Conservation (phyloP, 352 stramenopile species). For the Blastocystis sp. region DNA sequence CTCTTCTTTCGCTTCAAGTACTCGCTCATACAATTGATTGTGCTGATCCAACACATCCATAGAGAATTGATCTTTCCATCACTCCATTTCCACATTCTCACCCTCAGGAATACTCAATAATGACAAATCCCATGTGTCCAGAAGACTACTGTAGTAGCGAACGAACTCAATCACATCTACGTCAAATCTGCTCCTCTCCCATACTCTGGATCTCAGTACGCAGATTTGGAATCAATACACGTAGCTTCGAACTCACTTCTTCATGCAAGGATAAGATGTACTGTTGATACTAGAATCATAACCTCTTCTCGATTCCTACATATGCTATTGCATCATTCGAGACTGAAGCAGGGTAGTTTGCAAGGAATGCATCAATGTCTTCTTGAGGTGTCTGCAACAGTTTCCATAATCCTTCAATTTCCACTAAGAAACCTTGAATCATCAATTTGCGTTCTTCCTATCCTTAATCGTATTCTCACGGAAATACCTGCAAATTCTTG, state of each 20-base stretch:
- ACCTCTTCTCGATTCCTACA: not conserved
- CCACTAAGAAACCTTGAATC: not conserved
- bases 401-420: not conserved
- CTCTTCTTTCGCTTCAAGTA: not conserved
- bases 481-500: not conserved
- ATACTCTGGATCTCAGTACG: not conserved
- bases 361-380: not conserved
- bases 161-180: constrained; percentile 13
- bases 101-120: not conserved
- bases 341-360: not conserved
- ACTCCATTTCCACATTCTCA: not conserved
- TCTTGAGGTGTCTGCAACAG: not conserved
- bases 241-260: not conserved
- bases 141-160: not conserved
- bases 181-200: not conserved
- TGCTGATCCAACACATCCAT: constrained; percentile 48
- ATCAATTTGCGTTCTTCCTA: not conserved
- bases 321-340: not conserved
- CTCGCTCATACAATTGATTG: constrained; percentile 14
- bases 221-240: not conserved
- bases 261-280: not conserved
- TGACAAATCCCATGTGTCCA: constrained; percentile 8
- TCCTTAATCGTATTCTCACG: not conserved
- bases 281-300: not conserved
- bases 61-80: not conserved